Evolutionary conservation across 257 asterid species (phyloP).

Genomic region (Penstemon eatonii): DNA sequence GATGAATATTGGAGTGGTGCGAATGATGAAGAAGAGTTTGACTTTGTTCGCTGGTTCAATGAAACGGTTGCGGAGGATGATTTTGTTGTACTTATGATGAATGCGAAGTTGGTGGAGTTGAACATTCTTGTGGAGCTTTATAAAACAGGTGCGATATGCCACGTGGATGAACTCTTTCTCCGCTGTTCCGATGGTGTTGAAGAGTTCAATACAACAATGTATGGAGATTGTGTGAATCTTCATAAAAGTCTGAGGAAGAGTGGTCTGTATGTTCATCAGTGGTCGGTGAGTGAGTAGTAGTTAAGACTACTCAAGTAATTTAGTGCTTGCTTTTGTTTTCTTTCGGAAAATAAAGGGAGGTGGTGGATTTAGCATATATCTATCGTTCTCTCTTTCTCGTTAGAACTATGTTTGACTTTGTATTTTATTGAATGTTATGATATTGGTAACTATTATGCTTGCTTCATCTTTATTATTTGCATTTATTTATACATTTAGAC

Average conservation of each 20-base stretch:
- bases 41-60: conserved; percentile 68
- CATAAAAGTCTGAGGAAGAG: conserved; percentile 58
- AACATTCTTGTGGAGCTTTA: conserved; percentile 63
- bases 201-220: conserved; percentile 32
- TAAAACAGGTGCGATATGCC: conserved; percentile 63
- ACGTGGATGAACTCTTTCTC: conserved; percentile 71
- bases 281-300: conserved; percentile 48
- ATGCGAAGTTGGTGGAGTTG: conserved; percentile 49
- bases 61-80: conserved; percentile 61
- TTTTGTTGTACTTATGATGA: conserved; percentile 78
- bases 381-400: conserved; percentile 11
- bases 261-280: conserved; percentile 76
- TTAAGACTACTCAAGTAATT: background rate
- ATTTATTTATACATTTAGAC: background rate
- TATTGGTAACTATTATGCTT: background rate
- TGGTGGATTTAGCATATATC: conserved; percentile 23
- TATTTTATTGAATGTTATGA: background rate
- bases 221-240: conserved; percentile 54
- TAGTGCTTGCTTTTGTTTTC: background rate
- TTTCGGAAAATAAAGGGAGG: conserved; percentile 30
- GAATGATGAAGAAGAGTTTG: conserved; percentile 64
- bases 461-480: background rate
- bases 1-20: conserved; percentile 67
- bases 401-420: conserved; percentile 1
- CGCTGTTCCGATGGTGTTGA: conserved; percentile 46